A percentile compares a stretch with the other conserved stretches of the same genome.
These are phyloP conservation scores for Dioscorea dumetorum DNA, from an alignment of 106 monocot genomes.

Conservation along the genomic window DNA sequence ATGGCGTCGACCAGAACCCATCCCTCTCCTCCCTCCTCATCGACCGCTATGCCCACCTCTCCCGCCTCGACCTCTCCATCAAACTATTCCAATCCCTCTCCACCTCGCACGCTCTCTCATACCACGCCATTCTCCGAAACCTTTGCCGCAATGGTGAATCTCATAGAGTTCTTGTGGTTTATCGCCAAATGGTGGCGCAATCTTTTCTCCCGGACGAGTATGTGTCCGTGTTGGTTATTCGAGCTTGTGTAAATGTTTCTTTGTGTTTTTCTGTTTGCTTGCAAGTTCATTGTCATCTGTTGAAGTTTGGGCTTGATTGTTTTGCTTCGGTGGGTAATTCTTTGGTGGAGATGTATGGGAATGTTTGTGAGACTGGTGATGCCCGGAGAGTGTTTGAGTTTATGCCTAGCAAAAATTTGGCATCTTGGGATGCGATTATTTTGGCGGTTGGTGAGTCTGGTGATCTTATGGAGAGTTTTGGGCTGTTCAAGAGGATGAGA, in stretches of 20 bases:
- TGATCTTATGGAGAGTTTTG: constrained; percentile 5
- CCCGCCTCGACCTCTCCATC: constrained; percentile 19
- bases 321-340: constrained; percentile 2
- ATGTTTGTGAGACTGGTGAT: neutral
- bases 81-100: constrained; percentile 10
- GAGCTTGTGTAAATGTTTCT: neutral
- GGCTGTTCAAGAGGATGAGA: constrained; percentile 14
- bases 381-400: neutral
- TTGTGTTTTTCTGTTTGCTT: neutral
- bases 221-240: constrained; percentile 1
- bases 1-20: constrained; percentile 29
- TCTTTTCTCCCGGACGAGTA: neutral
- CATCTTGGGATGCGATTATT: constrained; percentile 17
- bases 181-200: constrained; percentile 9
- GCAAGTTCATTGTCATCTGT: constrained; percentile 13
- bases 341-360: constrained; percentile 10
- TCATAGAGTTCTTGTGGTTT: neutral
- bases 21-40: constrained; percentile 19
- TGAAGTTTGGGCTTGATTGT: constrained; percentile 14
- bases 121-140: constrained; percentile 11
- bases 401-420: constrained; percentile 6
- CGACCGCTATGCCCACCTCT: constrained; percentile 13
- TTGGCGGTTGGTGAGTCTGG: constrained; percentile 1
- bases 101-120: constrained; percentile 1
- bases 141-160: neutral